Evolutionary conservation across 176 grass and related monocot species (phyloP).

Genomic region (Aegilops umbellulata): DNA sequence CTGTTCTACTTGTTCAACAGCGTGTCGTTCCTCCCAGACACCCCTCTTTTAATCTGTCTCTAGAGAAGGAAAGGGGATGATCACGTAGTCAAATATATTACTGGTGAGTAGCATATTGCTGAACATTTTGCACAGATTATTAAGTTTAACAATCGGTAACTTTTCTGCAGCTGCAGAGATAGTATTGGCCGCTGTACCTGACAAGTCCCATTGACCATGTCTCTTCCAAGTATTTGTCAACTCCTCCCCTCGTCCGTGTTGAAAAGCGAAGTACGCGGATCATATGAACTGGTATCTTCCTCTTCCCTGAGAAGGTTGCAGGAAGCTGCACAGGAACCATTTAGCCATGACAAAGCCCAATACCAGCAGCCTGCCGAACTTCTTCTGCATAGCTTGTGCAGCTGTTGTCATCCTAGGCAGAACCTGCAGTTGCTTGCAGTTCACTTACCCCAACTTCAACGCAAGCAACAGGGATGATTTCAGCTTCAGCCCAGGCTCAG

Average conservation of each 20-base stretch:
- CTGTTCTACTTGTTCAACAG: not conserved
- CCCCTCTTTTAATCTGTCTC: not conserved
- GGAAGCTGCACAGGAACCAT: not conserved
- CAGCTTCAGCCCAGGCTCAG: too few relatives aligned
- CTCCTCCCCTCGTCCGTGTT: not conserved
- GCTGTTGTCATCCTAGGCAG: not conserved
- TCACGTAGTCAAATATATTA: not conserved
- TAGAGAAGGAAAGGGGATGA: not conserved
- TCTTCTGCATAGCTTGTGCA: not conserved
- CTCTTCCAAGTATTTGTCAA: not conserved
- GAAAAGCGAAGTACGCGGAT: not conserved
- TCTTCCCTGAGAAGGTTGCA: not conserved
- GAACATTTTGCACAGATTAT: not conserved
- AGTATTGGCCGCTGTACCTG: not conserved
- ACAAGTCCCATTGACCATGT: not conserved
- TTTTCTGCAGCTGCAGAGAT: not conserved
- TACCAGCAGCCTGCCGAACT: not conserved
- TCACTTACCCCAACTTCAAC: conserved; percentile 17
- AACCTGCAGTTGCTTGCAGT: conserved; percentile 33
- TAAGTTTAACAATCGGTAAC: not conserved
- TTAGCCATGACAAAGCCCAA: conserved; percentile 8
- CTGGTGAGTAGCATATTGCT: not conserved
- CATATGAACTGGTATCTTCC: not conserved
- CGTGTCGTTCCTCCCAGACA: not conserved
- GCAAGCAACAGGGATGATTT: not conserved